Base-by-base conservation (phyloP, 192 early-diverging fungal species). In the Umbelopsis vinacea region DNA sequence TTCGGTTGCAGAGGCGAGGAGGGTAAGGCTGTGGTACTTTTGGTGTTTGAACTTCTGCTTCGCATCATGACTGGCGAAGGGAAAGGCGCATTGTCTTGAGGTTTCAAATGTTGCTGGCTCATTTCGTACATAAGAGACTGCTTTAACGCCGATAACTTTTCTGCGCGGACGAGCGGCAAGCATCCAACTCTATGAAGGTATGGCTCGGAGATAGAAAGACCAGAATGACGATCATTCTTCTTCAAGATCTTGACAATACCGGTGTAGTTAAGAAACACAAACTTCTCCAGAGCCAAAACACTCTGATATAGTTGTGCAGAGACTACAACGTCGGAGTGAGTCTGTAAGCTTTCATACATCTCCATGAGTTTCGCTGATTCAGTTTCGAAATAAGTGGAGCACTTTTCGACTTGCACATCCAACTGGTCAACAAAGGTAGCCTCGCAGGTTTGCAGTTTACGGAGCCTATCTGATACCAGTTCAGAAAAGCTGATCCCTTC, bases 201-300 rank as follows among this genome's bases (percentile, higher is more conserved):
- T 6, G 87, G 84, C 71, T 93, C 92, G 45, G 87, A 83, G 46
- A 94, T 83, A 29, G 85, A 81, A 50, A 93, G 82, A 0, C 93
- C 94, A 0, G 92, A 91, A 85, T 92, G 91, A 69, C 91, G 88
- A 79, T 94, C 94, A 76, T 90, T 88, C 73, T 95, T 95, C 74
- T 95, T 95, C 53, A 95, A 83, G 37, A 93, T 93, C 84, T 95
- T 95, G 54, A 89, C 87, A 40, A 95, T 88, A 29, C 91, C 94
- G 0, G 93, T 94, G 55, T 92, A 94, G 84, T 94, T 95, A 43
- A 95, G 82, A 67, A 94, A 93, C 52, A 92, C 91, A 78, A 91
- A 94, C 52, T 85, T 82, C 82, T 95, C 93, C 21, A 94, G 84
- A 69, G 83, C 86, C 48, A 94, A 80, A 45, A 94, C 83, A 26